Evolutionary conservation across 2,329 filamentous ascomycete species (phyloP).

Genomic region (Aspergillus brasiliensis): DNA sequence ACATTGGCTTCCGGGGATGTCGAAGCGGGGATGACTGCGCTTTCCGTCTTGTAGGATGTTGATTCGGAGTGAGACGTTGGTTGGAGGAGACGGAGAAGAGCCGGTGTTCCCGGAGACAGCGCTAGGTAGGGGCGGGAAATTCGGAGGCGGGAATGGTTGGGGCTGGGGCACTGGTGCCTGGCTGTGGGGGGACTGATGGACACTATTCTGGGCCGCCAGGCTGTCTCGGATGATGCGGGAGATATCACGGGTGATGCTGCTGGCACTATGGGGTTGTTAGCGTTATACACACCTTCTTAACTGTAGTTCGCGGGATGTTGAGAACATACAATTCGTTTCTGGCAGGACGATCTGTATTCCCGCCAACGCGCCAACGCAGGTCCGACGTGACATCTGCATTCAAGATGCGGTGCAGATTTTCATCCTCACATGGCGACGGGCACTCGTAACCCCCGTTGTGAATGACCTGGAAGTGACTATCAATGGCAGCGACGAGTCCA

Average conservation of each 20-base stretch:
- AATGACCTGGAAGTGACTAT: conserved; percentile 46
- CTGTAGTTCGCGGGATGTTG: background rate
- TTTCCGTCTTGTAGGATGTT: conserved; percentile 43
- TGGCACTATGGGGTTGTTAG: conserved; percentile 34
- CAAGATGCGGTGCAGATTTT: conserved; percentile 40
- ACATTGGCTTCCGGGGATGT: conserved; percentile 39
- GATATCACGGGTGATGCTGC: conserved; percentile 44
- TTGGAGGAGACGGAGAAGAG: conserved; percentile 11
- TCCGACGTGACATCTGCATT: conserved; percentile 33
- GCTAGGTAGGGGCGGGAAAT: conserved; percentile 20
- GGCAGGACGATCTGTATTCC: conserved; percentile 29
- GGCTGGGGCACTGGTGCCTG: conserved; percentile 15
- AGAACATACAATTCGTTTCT: conserved; percentile 46
- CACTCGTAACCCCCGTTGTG: conserved; percentile 41
- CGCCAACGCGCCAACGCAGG: conserved; percentile 42
- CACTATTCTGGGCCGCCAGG: conserved; percentile 29
- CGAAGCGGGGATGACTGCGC: conserved; percentile 41
- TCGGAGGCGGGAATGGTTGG: conserved; percentile 22
- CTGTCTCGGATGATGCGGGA: conserved; percentile 45
- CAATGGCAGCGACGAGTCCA: conserved; percentile 47
- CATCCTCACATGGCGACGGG: conserved; percentile 34
- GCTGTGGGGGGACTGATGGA: conserved; percentile 12
- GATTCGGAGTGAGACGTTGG: conserved; percentile 37
- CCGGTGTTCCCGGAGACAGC: conserved; percentile 7
- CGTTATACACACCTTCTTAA: background rate